phyloP scores from a whole-genome alignment of 768 basidiomycete species.

The Auricularia sp. region DNA sequence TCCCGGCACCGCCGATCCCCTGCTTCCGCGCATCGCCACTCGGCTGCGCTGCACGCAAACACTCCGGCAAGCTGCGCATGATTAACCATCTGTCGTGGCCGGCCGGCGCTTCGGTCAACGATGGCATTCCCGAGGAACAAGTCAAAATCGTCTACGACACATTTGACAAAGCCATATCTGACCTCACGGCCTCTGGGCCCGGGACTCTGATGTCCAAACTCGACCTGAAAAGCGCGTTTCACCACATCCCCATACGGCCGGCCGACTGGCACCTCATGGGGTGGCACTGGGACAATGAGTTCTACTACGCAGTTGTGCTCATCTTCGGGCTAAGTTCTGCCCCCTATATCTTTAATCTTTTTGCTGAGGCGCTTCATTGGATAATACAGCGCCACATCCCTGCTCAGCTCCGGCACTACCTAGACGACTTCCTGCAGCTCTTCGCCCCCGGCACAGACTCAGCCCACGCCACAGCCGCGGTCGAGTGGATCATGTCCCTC shows the following conservation, averaged over 20 bases:
- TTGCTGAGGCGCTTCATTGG: constrained; percentile 32
- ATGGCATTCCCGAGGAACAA: constrained; percentile 13
- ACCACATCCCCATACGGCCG: constrained; percentile 23
- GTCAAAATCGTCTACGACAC: constrained; percentile 22
- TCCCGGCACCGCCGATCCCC: background rate
- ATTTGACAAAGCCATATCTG: constrained; percentile 10
- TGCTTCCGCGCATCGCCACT: background rate
- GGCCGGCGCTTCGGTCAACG: background rate
- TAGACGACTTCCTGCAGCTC: constrained; percentile 25
- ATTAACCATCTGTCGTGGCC: constrained; percentile 1
- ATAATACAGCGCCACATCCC: constrained; percentile 28
- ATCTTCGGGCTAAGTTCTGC: constrained; percentile 24
- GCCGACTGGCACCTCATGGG: constrained; percentile 26
- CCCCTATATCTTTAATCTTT: constrained; percentile 32
- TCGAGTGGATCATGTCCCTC: constrained; percentile 22
- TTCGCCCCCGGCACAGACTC: constrained; percentile 5
- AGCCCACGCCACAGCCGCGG: constrained; percentile 7
- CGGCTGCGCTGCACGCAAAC: background rate
- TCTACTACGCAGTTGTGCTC: constrained; percentile 23
- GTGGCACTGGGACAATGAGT: constrained; percentile 18
- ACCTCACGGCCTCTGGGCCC: constrained; percentile 16
- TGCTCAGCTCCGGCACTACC: constrained; percentile 21
- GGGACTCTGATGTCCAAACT: constrained; percentile 25
- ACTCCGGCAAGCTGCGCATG: background rate
- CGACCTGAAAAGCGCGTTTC: constrained; percentile 28